Base-by-base conservation (phyloP, 108 stramenopile species). In the Schizochytrium sp. region DNA sequence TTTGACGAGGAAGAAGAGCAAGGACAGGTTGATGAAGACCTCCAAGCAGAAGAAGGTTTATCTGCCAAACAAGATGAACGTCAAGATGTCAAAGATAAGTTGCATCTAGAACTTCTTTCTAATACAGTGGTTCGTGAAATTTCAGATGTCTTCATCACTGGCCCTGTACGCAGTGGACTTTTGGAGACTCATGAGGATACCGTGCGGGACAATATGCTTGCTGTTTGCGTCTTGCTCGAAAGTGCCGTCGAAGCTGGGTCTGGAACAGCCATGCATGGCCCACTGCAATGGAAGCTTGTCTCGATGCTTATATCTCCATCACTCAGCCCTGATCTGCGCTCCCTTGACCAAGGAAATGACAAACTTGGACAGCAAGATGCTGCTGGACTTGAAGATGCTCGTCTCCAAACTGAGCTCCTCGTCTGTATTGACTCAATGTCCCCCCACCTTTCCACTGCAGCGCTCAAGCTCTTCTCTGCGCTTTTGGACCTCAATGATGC, bases 391-490 rank as follows among this genome's bases (percentile, higher is more conserved):
- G 53, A 49, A 42, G 15, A 10, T 12, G 50, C 76, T 7, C 5
- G 53, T 10, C 3, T 83, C 50, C 76, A 83, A 28, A 55, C 76
- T 8, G 53, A 49, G 55, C 76, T 83, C 53, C 53, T 83, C 50
- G 47, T 83, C 28, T 53, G 76, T 38, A 83, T 83, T 40, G 76
- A 83, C 76, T 49, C 47, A n/a, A 55, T 83, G 47, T 49, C 76
- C 2, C 76, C 76, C 38, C 76, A 83, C 10, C 28, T 83, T 8
- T 83, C 76, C 2, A 83, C 47, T n/a, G 76, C 76, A n/a, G 76
- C 76, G 10, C 76, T 83, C 76, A 83, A 83, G 76, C 76, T 83
- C 5, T 83, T 83, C 47, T 83, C 76, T 28, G 53, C 50, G 17
- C 53, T 83, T 49, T 53, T 83, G 7, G 76, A 83, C 15, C 53